Evolutionary conservation across 106 monocot genomes (phyloP), one percentile per base, ranked within the genome.

Genomic region (Narthecium ossifragum): DNA sequence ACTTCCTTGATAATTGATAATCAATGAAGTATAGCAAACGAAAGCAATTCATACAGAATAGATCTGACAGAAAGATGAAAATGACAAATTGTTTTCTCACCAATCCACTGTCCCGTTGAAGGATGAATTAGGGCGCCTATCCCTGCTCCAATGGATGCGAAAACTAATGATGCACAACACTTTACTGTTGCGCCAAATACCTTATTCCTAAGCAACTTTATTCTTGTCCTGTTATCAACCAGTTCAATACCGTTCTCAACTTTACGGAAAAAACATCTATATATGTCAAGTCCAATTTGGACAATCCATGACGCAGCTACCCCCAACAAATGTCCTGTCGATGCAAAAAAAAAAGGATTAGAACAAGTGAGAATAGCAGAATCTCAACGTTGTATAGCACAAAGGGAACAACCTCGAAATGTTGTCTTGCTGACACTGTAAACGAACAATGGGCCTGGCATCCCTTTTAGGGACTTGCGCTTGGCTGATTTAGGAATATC

Each of bases 91-190:
- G 28, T 45, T 14, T 50, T 28, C 74, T 79, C 62, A 99, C 98
- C 98, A 58, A 92, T 77, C 90, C 91, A 91, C 21, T 91, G 98
- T 17, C 98, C 98, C 41, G 53, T 74, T 28, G 81, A 85, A 37
- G 98, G 98, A 74, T 92, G 76, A 33, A 79, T 60, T 64, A 82
- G 69, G 13, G 87, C 81, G 67, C 87, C 78, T 41, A 91, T 62
- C 24, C 98, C 98, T 25, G 75, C 98, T 68, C 90, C 91, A 66
- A 91, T 55, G 3, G 98, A 99, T 53, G 91, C 98, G 71, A 91
- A 99, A 65, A 79, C 67, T 55, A 98, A 75, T 56, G 98, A 87
- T 30, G 81, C 67, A 31, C 73, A 63, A 24, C 91, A 77, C 57
- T 78, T 80, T 17, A 90, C 15, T 46, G 79, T 91, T 51, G 75